Base-by-base conservation (phyloP, 108 stramenopile species). In the Fragilaria crotonensis region DNA sequence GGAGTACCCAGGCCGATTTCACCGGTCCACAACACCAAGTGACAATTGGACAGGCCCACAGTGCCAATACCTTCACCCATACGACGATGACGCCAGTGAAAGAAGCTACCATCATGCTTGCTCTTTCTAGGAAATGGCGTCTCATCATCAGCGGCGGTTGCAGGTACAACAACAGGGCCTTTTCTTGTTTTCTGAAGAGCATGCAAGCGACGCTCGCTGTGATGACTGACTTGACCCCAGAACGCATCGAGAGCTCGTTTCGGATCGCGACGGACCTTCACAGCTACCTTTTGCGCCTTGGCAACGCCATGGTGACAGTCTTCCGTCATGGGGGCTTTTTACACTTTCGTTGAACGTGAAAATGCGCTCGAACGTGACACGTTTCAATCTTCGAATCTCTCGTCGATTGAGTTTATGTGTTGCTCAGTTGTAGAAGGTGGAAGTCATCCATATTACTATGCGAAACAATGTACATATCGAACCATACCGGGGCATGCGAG, bases 1-100 rank as follows among this genome's bases (percentile, higher is more conserved):
- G 91, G 92, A 0, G 81, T 88, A 5, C 95, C 95, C 17, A 96
- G 52, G 4, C 62, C 33, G 48, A 90, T 75, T 0, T 54, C 33
- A 1, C 79, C 79, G 3, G 60, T 72, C 67, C 67, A 83, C 56
- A 80, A 51, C 9, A 80, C 56, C 29, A 71, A 54, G 27, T 80
- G 79, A 41, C 79, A 80, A 64, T 80, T 80, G 32, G 69, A 71
- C 31, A 80, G 44, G 3, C 32, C 33, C 9, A 78, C 25, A 14
- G 57, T 19, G 45, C 61, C 47, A 18, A 61, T 55, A 26, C 47
- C 23, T 64, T 57, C 25, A n/a, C 28, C 61, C 52, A 5, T 14
- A 22, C 5, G 11, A 30, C 22, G 51, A 2, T 20, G 51, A 62
- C 33, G 33, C 62, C 57, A 27, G 17, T 62, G 62, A 30, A n/a